Evolutionary conservation across 441 rosid species (phyloP), one percentile per base, ranked within the genome.

Genomic region (Pelargonium cotyledonis): DNA sequence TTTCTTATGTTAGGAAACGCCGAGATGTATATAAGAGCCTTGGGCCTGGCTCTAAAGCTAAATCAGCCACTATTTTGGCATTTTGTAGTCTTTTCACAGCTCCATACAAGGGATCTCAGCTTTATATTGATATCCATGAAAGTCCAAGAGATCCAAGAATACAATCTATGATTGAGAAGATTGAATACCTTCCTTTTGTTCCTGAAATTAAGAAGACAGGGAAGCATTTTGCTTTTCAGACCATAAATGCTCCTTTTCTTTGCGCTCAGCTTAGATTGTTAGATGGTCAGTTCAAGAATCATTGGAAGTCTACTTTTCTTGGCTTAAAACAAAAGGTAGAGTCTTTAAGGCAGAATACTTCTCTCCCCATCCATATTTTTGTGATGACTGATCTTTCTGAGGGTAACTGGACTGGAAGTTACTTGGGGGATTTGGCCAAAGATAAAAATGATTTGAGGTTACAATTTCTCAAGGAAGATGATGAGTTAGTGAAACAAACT

Each of bases 271-370:
- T 95, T 53, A 85, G 97, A 70, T 71, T 95, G 77, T 80, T 95
- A 44, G 99, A 95, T 72, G 99, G 98, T 8, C 97, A 92, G 83
- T 95, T 92, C 80, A 95, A 92, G 80, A 95, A 87, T 77, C 99
- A 90, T 63, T 68, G 89, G 95, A 84, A 85, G 74, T 58, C 81
- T 46, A 89, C 96, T 29, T 90, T 92, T 80, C 53, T 19, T 10
- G 78, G 84, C 60, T 80, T 95, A 63, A 76, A 83, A 66, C 85
- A 90, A 71, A 86, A 87, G 78, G 23, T 95, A 72, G 88, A 88
- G 41, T 79, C 93, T 51, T 71, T 91, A 72, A 81, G 70, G 53
- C 75, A 79, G 67, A 73, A 65, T 44, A 80, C 68, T 65, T 57
- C 83, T 57, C 81, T 40, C 65, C 87, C 79, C 0, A 2, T 88